Base-by-base conservation (phyloP, 2,329 filamentous ascomycete genomes). In the Xylaria sp. region DNA sequence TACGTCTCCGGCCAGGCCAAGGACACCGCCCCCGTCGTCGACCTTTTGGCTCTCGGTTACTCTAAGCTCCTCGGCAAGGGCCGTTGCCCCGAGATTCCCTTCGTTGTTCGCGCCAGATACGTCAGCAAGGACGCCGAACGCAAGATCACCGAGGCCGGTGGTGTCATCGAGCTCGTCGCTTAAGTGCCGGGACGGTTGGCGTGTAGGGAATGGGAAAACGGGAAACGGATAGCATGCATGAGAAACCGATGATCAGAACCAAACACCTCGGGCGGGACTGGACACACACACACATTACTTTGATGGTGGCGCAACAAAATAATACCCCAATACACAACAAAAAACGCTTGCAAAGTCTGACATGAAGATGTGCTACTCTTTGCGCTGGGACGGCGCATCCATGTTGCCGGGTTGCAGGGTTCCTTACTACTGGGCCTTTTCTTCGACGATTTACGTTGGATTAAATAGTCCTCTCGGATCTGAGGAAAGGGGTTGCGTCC, bases 61-160 rank as follows among this genome's bases (percentile, higher is more conserved):
- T 90, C 92, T 76, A 99, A 99, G 85, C 87, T 99, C 70, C 90
- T 99, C 76, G 95, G 94, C 78, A 99, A 99, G 88, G 94, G 94
- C 80, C 88, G 93, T 76, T 83, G 97, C 74, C 93, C 94, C 74
- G 83, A 93, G 75, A 86, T 97, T 74, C 94, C 94, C 70, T 80
- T 99, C 73, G 91, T 99, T 74, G 92, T 99, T 70, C 91, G 91
- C 76, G 93, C 94, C 71, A 85, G 94, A 78, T 97, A 92, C 84
- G 90, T 99, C 80, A 92, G 88, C 85, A 89, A 90, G 78, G 88
- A 96, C 78, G 94, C 94, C 70, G 94, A 99, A 89, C 85, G 91
- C 83, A 99, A 99, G 90, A 97, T 99, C 81, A 96, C 90, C 78
- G 91, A 94, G 80, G 93, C 92, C 74, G 94, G 94, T 79, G 93